phyloP scores from a whole-genome alignment of 345 rosid genomes.

The Eucalyptus erythrocorys region DNA sequence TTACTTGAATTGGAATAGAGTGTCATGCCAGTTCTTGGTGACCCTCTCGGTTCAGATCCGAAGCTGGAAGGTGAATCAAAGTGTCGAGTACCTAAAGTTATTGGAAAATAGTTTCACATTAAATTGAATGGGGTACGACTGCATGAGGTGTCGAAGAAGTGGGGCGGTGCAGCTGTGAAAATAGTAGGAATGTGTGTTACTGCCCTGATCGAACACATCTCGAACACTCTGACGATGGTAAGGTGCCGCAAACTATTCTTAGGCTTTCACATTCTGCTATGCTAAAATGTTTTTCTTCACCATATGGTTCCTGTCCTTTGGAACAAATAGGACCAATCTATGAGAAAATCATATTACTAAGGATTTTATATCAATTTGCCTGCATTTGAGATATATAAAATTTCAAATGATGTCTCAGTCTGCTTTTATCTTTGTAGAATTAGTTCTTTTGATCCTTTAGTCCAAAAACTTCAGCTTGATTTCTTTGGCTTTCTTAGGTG shows the following conservation, averaged over 20 bases:
- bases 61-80: neutral
- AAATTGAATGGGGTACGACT: neutral
- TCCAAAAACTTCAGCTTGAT: neutral
- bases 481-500: neutral
- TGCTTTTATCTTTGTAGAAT: neutral
- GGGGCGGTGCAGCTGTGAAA: conserved; percentile 13
- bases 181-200: neutral
- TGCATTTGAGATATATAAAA: neutral
- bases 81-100: neutral
- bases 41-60: fast-evolving
- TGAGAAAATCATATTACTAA: neutral
- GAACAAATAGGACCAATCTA: neutral
- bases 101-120: conserved; percentile 5
- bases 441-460: neutral
- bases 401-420: neutral
- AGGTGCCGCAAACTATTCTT: neutral
- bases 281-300: neutral
- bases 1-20: neutral
- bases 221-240: conserved; percentile 3
- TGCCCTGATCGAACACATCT: conserved; percentile 1
- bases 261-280: fast-evolving
- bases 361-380: neutral
- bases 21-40: neutral
- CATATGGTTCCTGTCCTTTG: neutral
- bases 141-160: neutral